Evolutionary conservation across 768 basidiomycete genomes (phyloP).

Genomic region (Rhodotorula paludigena): DNA sequence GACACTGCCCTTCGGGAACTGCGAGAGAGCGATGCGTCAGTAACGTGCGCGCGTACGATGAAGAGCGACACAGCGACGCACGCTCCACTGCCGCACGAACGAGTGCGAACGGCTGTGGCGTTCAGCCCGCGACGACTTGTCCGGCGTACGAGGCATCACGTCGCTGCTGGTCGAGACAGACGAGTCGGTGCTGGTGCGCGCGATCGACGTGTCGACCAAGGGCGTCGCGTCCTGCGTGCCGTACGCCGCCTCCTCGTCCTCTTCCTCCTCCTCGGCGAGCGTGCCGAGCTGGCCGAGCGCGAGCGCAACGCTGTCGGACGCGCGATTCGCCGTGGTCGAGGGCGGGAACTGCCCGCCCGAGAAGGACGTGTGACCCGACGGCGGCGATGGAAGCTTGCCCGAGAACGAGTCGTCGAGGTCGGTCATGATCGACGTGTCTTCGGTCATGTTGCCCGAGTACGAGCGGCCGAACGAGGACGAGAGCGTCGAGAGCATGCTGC

Average conservation of each 20-base stretch:
- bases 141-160: constrained; percentile 27
- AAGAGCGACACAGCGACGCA: constrained; percentile 1
- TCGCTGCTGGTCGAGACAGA: constrained; percentile 30
- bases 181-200: constrained; percentile 11
- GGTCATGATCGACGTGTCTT: constrained; percentile 34
- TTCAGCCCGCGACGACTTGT: constrained; percentile 10
- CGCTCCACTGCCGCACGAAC: constrained; percentile 39
- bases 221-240: not conserved
- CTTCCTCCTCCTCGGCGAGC: constrained; percentile 39
- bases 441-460: constrained; percentile 37
- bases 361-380: constrained; percentile 11
- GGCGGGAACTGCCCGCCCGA: no score
- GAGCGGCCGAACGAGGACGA: constrained; percentile 31
- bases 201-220: not conserved
- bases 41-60: not conserved
- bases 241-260: not conserved
- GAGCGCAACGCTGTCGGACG: constrained; percentile 9
- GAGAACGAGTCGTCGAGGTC: constrained; percentile 36
- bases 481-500: constrained; percentile 17
- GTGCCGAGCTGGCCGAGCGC: constrained; percentile 34
- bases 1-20: constrained; percentile 37
- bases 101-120: constrained; percentile 35
- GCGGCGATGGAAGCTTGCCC: constrained; percentile 20
- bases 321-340: no score
- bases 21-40: not conserved